Evolutionary conservation across 805 yeast species (phyloP).

Genomic region (Lachancea dasiensis): DNA sequence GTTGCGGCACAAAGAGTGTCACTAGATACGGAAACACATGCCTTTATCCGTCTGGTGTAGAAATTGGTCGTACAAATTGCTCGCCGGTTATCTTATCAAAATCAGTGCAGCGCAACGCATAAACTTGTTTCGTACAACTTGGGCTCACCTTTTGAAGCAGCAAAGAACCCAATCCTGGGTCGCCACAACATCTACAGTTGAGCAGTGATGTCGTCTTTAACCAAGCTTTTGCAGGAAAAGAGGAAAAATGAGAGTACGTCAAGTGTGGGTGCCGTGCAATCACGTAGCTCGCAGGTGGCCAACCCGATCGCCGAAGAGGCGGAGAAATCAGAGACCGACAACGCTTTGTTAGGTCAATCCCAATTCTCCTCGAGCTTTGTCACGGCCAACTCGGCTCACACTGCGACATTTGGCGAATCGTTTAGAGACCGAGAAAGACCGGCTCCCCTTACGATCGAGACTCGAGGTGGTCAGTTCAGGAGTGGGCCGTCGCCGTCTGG

Average conservation of each 20-base stretch:
- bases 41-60: no score
- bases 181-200: background rate
- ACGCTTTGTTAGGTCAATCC: constrained; percentile 2
- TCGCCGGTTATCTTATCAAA: no score
- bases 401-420: constrained; percentile 27
- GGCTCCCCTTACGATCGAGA: constrained; percentile 22
- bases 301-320: background rate
- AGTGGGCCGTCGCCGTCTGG: background rate
- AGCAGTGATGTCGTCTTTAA: constrained; percentile 28
- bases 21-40: no score
- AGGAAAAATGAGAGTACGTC: constrained; percentile 21
- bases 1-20: no score
- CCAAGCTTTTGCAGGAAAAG: constrained; percentile 31
- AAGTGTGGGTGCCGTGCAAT: constrained; percentile 8
- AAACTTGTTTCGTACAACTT: no score
- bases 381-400: constrained; percentile 33
- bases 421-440: constrained; percentile 19
- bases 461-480: constrained; percentile 2
- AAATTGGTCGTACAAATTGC: no score
- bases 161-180: no score
- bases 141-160: no score
- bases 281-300: constrained; percentile 4
- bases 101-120: no score
- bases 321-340: background rate
- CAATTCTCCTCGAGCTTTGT: constrained; percentile 28